Conservation (phyloP, 495 filamentous ascomycete genomes). For the Jackrogersella minutella region DNA sequence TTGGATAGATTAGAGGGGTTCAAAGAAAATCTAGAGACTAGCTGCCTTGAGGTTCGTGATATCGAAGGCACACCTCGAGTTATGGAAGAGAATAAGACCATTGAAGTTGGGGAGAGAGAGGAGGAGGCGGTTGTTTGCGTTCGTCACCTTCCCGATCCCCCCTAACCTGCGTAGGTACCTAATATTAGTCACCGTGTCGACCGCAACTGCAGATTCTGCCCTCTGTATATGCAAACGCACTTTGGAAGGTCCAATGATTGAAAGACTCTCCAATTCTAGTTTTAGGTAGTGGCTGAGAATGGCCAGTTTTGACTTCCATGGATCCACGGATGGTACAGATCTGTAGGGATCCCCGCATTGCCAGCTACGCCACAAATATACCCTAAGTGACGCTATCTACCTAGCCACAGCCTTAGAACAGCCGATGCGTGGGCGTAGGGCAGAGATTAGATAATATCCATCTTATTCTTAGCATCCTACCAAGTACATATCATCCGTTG, state of each 20-base stretch:
- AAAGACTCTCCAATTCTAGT: background rate
- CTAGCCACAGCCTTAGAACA: background rate
- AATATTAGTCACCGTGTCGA: slow-evolving; percentile 11
- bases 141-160: slow-evolving; percentile 6
- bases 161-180: slow-evolving; percentile 27
- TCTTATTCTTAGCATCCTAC: background rate
- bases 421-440: background rate
- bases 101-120: slow-evolving; percentile 26
- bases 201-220: slow-evolving; percentile 12
- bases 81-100: slow-evolving; percentile 36
- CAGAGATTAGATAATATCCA: background rate
- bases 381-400: background rate
- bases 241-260: slow-evolving; percentile 1
- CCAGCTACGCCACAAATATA: slow-evolving; percentile 14
- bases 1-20: background rate
- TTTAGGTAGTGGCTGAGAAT: background rate
- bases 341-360: slow-evolving; percentile 26
- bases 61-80: slow-evolving; percentile 41
- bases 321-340: too few relatives aligned
- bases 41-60: slow-evolving; percentile 27
- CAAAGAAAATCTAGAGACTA: slow-evolving; percentile 12
- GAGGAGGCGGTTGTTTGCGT: too few relatives aligned
- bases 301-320: too few relatives aligned
- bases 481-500: too few relatives aligned
- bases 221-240: background rate